Base-by-base conservation (phyloP, 2,329 filamentous ascomycete genomes). In the Sporothrix euskadiensis region DNA sequence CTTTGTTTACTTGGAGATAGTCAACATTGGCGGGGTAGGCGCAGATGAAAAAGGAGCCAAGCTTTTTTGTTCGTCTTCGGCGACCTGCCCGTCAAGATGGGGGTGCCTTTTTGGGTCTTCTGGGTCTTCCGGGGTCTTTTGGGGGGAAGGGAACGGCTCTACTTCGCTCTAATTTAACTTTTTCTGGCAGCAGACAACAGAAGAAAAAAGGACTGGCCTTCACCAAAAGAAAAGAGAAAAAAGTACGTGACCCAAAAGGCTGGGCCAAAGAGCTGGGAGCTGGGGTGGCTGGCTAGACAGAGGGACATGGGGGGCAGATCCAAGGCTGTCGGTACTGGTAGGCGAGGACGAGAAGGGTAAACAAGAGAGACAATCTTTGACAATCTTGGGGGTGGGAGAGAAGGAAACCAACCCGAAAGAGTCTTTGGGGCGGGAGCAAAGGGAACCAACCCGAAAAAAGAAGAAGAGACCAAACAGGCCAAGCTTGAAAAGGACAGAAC, bases 91-190 rank as follows among this genome's bases (percentile, higher is more conserved):
- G 19, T 70, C n/a, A 49, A 70, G 44, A 32, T 41, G 35, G 32
- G 16, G 26, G 16, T 54, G 19, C 7, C 19, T 54, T 54, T n/a
- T 32, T 8, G 30, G 57, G 57, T n/a, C 32, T 10, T 61, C 41
- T 16, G 61, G 61, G 61, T 6, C 19, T 12, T 10, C 44, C 44
- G 26, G 26, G 26, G 35, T 39, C 32, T 19, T n/a, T 39, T 35
- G 12, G 19, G 35, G 35, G n/a, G n/a, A n/a, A 26, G 39, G 39
- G n/a, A 44, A 73, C 73, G 72, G 74, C 74, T 74, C 69, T 73
- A 73, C 73, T 69, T 75, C 74, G 74, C 74, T 75, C 49, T 74
- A 75, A 75, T 75, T 74, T 75, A 71, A 75, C 52, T 22, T 49
- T 69, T 47, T 32, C n/a, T 41, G 7, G n/a, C 61, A n/a, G 52